Conservation (phyloP, 2,329 filamentous ascomycete species). For the Penicillium palitans region DNA sequence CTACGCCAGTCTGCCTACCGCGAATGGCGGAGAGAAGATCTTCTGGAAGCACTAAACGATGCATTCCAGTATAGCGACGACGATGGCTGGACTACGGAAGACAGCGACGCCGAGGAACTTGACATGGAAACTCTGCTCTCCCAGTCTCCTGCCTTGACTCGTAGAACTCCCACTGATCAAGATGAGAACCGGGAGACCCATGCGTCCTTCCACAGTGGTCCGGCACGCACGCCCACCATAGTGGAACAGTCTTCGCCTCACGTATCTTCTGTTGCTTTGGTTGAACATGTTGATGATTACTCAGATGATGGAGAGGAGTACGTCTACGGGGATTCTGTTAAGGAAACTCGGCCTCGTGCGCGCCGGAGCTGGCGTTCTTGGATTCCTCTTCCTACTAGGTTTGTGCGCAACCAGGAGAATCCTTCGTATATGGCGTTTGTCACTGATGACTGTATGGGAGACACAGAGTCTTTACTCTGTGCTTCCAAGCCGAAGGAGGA, state of each 20-base stretch:
- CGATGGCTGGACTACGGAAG: neutral
- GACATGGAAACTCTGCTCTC: neutral
- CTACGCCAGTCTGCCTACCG: neutral
- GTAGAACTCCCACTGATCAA: no score
- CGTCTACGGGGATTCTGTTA: neutral
- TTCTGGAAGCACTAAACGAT: neutral
- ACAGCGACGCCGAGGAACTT: neutral
- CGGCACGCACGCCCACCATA: neutral
- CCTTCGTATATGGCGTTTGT: neutral
- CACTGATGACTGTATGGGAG: neutral
- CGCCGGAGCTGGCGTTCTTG: neutral
- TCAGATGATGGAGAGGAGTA: neutral
- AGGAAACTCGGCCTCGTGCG: neutral
- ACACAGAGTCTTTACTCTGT: neutral
- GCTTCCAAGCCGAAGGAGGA: neutral
- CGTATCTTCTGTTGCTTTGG: neutral
- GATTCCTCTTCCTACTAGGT: conserved; percentile 3
- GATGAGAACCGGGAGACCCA: neutral
- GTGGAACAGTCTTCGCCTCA: neutral
- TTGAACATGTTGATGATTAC: neutral
- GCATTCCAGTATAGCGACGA: neutral
- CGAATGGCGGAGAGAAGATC: neutral
- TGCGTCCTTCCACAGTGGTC: neutral
- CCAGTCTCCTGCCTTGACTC: neutral
- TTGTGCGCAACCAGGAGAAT: neutral